Base-by-base conservation (phyloP, 306 rosid species). In the Styphnolobium japonicum region DNA sequence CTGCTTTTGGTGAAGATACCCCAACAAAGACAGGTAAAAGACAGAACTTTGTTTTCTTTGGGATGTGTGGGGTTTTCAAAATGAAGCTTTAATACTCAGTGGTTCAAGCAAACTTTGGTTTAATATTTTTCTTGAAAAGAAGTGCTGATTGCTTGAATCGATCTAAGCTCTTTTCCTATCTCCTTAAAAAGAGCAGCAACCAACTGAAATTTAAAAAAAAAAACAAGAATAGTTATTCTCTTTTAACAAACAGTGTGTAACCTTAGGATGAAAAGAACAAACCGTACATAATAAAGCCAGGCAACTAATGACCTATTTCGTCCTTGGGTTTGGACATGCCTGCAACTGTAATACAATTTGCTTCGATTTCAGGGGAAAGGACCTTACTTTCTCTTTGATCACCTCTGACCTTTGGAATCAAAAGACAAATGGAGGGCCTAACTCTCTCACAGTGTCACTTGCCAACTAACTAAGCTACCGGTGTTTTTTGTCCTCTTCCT, bases 41-140 rank as follows among this genome's bases (percentile, higher is more conserved):
- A 74, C 53, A 84, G 8, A 61, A 73, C 84, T 80, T 84, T 84
- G 82, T 71, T 29, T 64, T 46, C 76, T 84, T 84, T 33, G 78
- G 82, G 82, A 84, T 69, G 65, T 36, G 80, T 75, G 86, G 80
- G 83, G 72, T 63, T 72, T 63, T 40, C 48, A 78, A 81, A 81
- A 69, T 82, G 79, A 76, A 37, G 55, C 85, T 81, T 81, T 84
- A 69, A 67, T 53, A 27, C 63, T 66, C 61, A 36, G 18, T 36
- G 66, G 39, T 53, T 61, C 62, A 21, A 46, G 21, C 39, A 39
- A 68, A 36, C 60, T 65, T 67, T 77, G 74, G 58, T 37, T 49
- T 64, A 14, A 53, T 67, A 57, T 40, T 78, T 71, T 72, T 71
- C 94, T 88, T 83, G 5, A 88, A 90, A 90, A 90, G 92, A 88